A percentile compares a stretch with the other conserved stretches of the same genome.
Evolutionary conservation across 257 asterid species (phyloP).

Genomic region (Ilex asprella): DNA sequence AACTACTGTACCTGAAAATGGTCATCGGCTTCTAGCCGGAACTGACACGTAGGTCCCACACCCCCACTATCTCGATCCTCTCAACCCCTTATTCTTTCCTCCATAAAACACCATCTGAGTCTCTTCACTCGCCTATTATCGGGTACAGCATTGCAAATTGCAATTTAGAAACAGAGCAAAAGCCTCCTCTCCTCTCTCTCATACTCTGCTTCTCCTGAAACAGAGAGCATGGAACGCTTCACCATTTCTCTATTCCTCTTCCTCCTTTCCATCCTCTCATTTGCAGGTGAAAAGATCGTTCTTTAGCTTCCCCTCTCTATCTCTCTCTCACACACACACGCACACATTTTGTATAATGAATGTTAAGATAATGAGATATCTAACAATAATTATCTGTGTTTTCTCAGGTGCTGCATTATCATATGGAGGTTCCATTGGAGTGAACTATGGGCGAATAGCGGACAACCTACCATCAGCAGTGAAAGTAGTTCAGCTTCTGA

Average conservation of each 20-base stretch:
- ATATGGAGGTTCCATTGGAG: constrained; percentile 59
- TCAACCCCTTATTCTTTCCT: background rate
- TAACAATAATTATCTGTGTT: background rate
- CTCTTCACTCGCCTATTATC: background rate
- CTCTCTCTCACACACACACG: background rate
- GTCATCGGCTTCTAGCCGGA: too few species aligned
- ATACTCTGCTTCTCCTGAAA: background rate
- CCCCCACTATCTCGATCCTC: background rate
- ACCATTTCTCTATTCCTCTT: constrained; percentile 16
- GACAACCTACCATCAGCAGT: constrained; percentile 78
- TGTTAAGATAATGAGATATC: background rate
- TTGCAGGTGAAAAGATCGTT: constrained; percentile 12
- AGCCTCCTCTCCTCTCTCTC: background rate
- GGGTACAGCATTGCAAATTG: too few species aligned
- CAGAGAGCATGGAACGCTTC: constrained; percentile 30
- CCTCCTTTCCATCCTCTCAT: constrained; percentile 21
- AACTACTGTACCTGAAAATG: too few species aligned
- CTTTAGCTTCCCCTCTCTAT: background rate
- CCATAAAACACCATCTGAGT: background rate
- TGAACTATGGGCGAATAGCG: constrained; percentile 81
- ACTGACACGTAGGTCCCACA: background rate
- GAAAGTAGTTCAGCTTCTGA: constrained; percentile 53
- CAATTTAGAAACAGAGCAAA: background rate
- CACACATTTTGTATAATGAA: background rate
- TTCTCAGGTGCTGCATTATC: background rate